Base-by-base conservation (phyloP, 2,329 filamentous ascomycete species). In the Colletotrichum liriopes region DNA sequence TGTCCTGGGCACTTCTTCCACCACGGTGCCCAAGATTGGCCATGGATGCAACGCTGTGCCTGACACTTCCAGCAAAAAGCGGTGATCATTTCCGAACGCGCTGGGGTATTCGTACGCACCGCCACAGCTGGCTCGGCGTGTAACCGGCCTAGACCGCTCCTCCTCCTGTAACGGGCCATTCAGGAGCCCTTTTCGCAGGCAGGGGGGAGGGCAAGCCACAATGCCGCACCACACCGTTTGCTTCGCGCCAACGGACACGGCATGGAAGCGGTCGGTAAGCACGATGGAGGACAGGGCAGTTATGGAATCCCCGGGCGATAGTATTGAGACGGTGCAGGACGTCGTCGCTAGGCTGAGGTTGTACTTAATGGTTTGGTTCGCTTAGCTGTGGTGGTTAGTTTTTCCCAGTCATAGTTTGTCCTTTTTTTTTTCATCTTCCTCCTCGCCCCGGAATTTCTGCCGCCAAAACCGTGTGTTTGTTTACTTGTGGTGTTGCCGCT, bases 51-150 rank as follows among this genome's bases (percentile, higher is more conserved):
- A 72, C 59, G 60, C 59, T 72, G 69, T 72, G 26, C 69, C 69
- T 72, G 59, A 39, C 65, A 58, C 43, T 8, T 35, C 2, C 26
- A 52, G 65, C 58, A 49, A 60, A 65, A 72, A 72, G 69, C 58
- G 69, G 59, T 72, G 59, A 72, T 69, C 69, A 72, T 72, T 63
- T 72, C 69, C 69, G 69, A 59, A 59, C 47, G 45, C 52, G 29
- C 47, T 11, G 35, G 37, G 59, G 65, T 45, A 72, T 47, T 72
- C 65, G 69, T 55, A 59, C 54, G 69, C 69, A 72, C 69, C 69
- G 69, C 69, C 69, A 72, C 69, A 71, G 35, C 45, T 55, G 32
- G 2, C 18, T n/a, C 52, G 58, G 29, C 14, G 23, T 43, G 35
- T 47, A 39, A 32, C 45, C 37, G 65, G 68, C 68, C 69, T 49